phyloP scores from a whole-genome alignment of 306 rosid genomes.

The Pterocarpus santalinus region DNA sequence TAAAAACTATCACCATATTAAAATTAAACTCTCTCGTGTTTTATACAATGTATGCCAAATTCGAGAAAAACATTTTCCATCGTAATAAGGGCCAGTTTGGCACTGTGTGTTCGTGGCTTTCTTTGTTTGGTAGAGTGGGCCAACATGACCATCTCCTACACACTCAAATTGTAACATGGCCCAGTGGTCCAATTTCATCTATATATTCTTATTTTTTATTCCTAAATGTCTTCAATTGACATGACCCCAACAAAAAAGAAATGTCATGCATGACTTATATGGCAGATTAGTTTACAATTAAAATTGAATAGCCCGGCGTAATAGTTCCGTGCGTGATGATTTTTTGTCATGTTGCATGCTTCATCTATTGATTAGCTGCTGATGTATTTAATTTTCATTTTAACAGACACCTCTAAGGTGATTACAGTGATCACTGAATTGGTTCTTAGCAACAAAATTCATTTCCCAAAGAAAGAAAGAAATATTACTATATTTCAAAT shows the following conservation, averaged over 20 bases:
- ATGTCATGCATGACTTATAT: conserved; percentile 35
- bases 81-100: not conserved
- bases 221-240: conserved; percentile 20
- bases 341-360: conserved; percentile 36
- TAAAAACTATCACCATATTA: no score
- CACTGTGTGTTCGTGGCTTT: conserved; percentile 30
- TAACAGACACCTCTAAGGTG: conserved; percentile 13
- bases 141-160: not conserved
- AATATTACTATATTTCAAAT: not conserved
- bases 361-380: not conserved
- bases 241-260: not conserved
- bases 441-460: not conserved
- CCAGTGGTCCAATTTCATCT: conserved; percentile 38
- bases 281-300: not conserved
- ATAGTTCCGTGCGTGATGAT: conserved; percentile 42
- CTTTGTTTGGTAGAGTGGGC: conserved; percentile 35
- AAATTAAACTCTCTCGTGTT: no score
- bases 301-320: conserved; percentile 8
- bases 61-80: not conserved
- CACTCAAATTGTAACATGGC: conserved; percentile 27
- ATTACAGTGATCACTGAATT: conserved; percentile 4
- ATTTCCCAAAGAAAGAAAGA: not conserved
- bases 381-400: not conserved
- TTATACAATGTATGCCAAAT: no score
- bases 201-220: not conserved